These are phyloP conservation scores for Didymella pinodella DNA, from an alignment of 2,329 filamentous ascomycete genomes.

Conservation along the genomic window DNA sequence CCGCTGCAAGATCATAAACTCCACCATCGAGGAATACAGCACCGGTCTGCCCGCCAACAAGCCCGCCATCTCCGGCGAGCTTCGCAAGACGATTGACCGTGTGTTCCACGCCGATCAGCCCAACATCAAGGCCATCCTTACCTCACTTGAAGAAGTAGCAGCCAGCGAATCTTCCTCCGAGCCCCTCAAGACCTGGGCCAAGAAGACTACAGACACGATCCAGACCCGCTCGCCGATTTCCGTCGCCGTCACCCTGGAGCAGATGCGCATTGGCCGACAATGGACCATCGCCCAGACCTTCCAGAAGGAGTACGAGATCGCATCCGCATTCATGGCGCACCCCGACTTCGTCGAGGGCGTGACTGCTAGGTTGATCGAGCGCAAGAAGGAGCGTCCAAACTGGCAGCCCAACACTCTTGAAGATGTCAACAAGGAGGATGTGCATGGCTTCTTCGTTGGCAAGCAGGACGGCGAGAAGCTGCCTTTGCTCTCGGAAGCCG, in stretches of 20 bases:
- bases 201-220: conserved; percentile 77
- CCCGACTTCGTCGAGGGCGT: conserved; percentile 94
- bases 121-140: conserved; percentile 73
- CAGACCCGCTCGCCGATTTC: conserved; percentile 82
- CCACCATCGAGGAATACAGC: conserved; percentile 89
- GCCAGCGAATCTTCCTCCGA: conserved; percentile 44
- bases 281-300: conserved; percentile 91
- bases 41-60: conserved; percentile 76
- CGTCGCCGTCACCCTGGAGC: conserved; percentile 81
- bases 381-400: conserved; percentile 68
- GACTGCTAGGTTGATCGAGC: conserved; percentile 77
- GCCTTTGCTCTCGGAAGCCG: conserved; percentile 65
- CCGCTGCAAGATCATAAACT: conserved; percentile 77
- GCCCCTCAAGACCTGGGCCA: conserved; percentile 75
- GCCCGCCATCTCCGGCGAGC: conserved; percentile 66
- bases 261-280: conserved; percentile 76
- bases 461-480: conserved; percentile 54
- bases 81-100: conserved; percentile 84
- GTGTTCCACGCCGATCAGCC: conserved; percentile 61
- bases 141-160: conserved; percentile 63
- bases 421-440: conserved; percentile 66
- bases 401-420: conserved; percentile 80
- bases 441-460: conserved; percentile 72
- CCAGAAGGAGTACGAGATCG: conserved; percentile 83
- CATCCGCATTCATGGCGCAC: conserved; percentile 86